Evolutionary conservation across 805 yeast genomes (phyloP).

Genomic region (Tetrapisispora taiwanensis): DNA sequence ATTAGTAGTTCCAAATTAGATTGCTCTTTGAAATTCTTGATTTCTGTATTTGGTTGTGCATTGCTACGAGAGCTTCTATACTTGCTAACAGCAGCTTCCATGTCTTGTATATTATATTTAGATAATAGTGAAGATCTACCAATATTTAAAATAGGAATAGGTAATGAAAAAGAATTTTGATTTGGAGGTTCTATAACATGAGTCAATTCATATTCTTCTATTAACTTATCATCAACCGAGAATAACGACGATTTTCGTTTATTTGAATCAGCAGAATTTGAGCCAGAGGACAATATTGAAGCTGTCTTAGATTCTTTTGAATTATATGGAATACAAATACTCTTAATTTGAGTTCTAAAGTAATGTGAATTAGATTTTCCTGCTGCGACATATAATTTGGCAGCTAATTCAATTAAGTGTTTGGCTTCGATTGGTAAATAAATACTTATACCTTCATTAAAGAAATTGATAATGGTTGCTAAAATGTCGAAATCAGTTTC

Average conservation of each 20-base stretch:
- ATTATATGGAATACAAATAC: not conserved
- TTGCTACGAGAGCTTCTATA: constrained; percentile 31
- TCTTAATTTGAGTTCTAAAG: constrained; percentile 31
- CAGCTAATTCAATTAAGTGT: constrained; percentile 50
- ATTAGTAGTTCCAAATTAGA: constrained; percentile 1
- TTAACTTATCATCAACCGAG: constrained; percentile 37
- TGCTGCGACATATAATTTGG: constrained; percentile 36
- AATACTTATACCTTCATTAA: constrained; percentile 62
- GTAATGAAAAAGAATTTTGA: constrained; percentile 32
- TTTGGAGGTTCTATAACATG: constrained; percentile 27
- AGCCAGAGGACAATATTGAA: constrained; percentile 16
- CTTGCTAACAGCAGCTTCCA: constrained; percentile 40
- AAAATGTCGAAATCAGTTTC: constrained; percentile 48
- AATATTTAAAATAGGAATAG: constrained; percentile 21
- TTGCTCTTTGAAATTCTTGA: not conserved
- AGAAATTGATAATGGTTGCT: constrained; percentile 65
- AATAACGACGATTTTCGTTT: constrained; percentile 16
- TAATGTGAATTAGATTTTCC: constrained; percentile 6
- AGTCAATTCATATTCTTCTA: constrained; percentile 50
- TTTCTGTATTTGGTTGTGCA: not conserved
- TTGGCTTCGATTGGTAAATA: constrained; percentile 57
- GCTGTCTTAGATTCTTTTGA: not conserved
- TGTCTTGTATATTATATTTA: constrained; percentile 26
- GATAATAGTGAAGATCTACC: constrained; percentile 32
- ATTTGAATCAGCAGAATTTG: constrained; percentile 6